phyloP scores from a whole-genome alignment of 768 basidiomycete genomes.

The Rubroboletus satanas region DNA sequence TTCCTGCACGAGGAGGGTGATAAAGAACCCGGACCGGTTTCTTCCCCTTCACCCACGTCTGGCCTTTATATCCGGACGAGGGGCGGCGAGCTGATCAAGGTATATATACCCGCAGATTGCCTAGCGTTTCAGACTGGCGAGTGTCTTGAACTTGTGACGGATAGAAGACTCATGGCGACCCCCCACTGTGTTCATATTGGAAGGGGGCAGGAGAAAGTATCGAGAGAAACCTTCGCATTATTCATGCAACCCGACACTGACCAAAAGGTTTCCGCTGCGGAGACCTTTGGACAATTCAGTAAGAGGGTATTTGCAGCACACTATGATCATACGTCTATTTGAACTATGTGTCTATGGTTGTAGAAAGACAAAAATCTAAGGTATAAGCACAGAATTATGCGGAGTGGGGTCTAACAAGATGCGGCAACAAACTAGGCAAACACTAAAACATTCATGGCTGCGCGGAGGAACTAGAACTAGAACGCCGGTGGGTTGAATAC shows the following conservation, averaged over 20 bases:
- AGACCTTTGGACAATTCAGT: slow-evolving; percentile 89
- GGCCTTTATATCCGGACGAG: slow-evolving; percentile 92
- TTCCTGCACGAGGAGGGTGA: slow-evolving; percentile 56
- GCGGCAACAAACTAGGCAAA: not conserved
- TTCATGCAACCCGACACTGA: slow-evolving; percentile 89
- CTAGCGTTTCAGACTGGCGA: slow-evolving; percentile 98
- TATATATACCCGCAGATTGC: slow-evolving; percentile 79
- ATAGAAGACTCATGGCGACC: slow-evolving; percentile 77
- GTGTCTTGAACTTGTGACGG: slow-evolving; percentile 87
- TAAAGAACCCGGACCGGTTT: slow-evolving; percentile 44
- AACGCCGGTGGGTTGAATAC: slow-evolving; percentile 39
- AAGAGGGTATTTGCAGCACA: slow-evolving; percentile 71
- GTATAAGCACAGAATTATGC: slow-evolving; percentile 9
- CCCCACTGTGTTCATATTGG: slow-evolving; percentile 92
- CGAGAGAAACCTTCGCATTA: slow-evolving; percentile 84
- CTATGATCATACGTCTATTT: slow-evolving; percentile 23
- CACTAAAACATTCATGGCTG: slow-evolving; percentile 16
- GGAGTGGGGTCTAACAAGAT: not conserved
- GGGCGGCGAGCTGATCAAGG: slow-evolving; percentile 72
- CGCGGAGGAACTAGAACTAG: slow-evolving; percentile 32
- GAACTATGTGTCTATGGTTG: slow-evolving; percentile 15
- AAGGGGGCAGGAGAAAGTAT: slow-evolving; percentile 47
- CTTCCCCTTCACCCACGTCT: slow-evolving; percentile 68
- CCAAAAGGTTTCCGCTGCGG: slow-evolving; percentile 60
- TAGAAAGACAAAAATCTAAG: not conserved